phyloP scores from a whole-genome alignment of 176 grass and related monocot species.

The Tillandsia fasciculata region DNA sequence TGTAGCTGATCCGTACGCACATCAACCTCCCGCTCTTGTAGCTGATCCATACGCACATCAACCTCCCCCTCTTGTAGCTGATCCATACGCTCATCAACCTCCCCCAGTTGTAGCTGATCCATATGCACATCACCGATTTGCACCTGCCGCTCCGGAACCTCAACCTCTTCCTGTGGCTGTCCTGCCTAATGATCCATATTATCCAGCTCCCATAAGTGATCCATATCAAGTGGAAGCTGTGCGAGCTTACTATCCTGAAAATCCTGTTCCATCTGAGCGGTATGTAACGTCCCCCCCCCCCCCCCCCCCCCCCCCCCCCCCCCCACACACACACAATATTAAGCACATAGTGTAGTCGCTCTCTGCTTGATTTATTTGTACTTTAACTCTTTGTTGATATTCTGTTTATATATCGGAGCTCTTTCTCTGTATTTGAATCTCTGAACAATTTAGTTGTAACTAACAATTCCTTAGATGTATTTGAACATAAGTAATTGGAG shows the following conservation, averaged over 20 bases:
- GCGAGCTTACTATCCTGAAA: conserved; percentile 11
- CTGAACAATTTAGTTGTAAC: too few relatives aligned
- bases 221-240: conserved; percentile 21
- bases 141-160: conserved; percentile 14
- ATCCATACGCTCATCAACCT: conserved; percentile 21
- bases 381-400: too few relatives aligned
- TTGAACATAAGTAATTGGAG: too few relatives aligned
- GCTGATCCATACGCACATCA: conserved; percentile 32
- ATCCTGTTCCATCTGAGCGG: conserved; percentile 22
- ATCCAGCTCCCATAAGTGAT: conserved; percentile 10
- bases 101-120: conserved; percentile 21
- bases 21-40: conserved; percentile 14
- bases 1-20: conserved; percentile 1
- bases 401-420: too few relatives aligned
- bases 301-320: too few relatives aligned
- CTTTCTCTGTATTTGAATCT: too few relatives aligned
- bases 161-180: conserved; percentile 10
- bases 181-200: conserved; percentile 34
- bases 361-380: too few relatives aligned
- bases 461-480: too few relatives aligned
- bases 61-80: conserved; percentile 24
- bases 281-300: conserved; percentile 8
- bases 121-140: conserved; percentile 26
- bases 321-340: too few relatives aligned
- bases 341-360: too few relatives aligned